Base-by-base conservation (phyloP, 495 filamentous ascomycete genomes). In the Hyaloscypha hepaticicola region DNA sequence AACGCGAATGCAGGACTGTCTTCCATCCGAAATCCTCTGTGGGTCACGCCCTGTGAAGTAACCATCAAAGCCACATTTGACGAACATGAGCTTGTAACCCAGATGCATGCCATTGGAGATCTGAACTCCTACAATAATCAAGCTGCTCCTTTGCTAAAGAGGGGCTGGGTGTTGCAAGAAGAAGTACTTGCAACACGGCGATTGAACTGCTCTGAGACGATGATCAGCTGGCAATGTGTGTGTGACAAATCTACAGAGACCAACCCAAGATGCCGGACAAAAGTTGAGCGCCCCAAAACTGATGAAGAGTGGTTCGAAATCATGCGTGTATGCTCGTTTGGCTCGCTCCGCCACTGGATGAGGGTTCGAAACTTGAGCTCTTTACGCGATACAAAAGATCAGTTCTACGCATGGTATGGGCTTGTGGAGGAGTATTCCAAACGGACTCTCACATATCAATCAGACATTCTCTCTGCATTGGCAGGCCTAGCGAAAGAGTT, bases 381-480 rank as follows among this genome's bases (percentile, higher is more conserved):
- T 45, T 45, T 45, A 45, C 38, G 38, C 38, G 38, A 45, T 45
- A 45, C 38, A 45, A 45, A 45, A 45, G 38, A 45, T 45, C 38
- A 45, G 38, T 45, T 45, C 38, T 45, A 45, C 38, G 38, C 38
- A 45, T 53, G 50, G 50, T n/a, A 21, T 58, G 27, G 25, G 14
- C 66, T 74, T 60, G 58, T 77, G 2, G 61, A 64, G 26, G 58
- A 66, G 25, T 77, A 74, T 60, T 68, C 72, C 0, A 41, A 62
- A 59, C 56, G 56, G 56, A 27, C 22, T 6, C 56, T 59, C 26
- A 59, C 56, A 19, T 34, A 34, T 24, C 21, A 45, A 45, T 24
- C 24, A 14, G 58, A 61, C 58, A 58, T 16, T 14, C 45, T 61
- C 11, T 28, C 45, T 12, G 58, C 58, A 21, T 24, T 61, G 24